phyloP scores from a whole-genome alignment of 129 eudicot genomes.

The Solidago caesia region DNA sequence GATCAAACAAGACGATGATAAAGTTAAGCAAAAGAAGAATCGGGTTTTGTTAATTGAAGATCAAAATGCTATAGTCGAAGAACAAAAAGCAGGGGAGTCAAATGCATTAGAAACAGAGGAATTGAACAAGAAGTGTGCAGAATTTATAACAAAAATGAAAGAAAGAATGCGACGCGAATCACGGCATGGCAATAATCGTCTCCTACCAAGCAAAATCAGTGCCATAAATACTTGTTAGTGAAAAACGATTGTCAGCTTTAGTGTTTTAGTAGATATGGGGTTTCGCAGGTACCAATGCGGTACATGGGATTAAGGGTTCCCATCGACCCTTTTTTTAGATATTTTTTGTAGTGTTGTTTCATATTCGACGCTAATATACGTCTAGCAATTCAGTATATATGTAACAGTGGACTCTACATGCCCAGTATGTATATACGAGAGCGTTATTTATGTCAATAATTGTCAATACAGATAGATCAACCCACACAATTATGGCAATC shows the following conservation, averaged over 20 bases:
- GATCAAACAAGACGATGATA: not conserved
- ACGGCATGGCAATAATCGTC: not conserved
- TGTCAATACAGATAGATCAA: no score
- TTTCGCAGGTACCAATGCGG: no score
- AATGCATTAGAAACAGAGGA: constrained; percentile 31
- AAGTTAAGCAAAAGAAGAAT: not conserved
- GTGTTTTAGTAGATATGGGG: no score
- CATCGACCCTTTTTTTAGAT: no score
- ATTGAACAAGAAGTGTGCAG: constrained; percentile 46
- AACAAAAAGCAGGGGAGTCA: constrained; percentile 7
- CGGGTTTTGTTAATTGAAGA: not conserved
- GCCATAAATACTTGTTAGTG: not conserved
- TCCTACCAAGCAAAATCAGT: not conserved
- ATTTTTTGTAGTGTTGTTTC: no score
- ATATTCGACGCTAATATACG: no score
- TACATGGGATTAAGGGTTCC: no score
- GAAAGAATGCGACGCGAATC: constrained; percentile 33
- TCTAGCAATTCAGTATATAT: no score
- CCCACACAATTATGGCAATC: no score
- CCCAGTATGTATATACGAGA: no score
- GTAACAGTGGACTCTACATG: no score
- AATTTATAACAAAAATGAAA: constrained; percentile 40
- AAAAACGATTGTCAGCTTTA: not conserved
- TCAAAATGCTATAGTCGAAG: constrained; percentile 21
- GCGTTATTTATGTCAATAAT: no score